Base-by-base conservation (phyloP, 768 basidiomycete genomes). In the Antrodiella citrinella region DNA sequence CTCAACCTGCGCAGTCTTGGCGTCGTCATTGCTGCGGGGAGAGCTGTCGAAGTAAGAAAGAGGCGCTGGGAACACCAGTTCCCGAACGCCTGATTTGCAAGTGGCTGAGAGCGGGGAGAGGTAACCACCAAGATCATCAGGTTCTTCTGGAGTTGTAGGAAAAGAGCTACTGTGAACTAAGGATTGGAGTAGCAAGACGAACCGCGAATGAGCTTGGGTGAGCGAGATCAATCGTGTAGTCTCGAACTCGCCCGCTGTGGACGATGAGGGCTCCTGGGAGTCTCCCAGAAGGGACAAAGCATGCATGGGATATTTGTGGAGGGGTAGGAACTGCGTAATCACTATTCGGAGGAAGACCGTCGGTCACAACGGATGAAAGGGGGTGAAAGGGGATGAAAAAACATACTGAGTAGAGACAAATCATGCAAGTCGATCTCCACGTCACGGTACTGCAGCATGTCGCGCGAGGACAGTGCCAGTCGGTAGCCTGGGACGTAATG, bases 11-110 rank as follows among this genome's bases (percentile, higher is more conserved):
- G 18, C 23, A 51, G 40, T 15, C 45, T 42, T 45, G n/a, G 44
- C 13, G 20, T 47, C 18, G 40, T 20, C 20, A n/a, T 1, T 30
- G 22, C 21, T 48, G 51, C 12, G 48, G 46, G 13, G 23, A 12
- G 45, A 52, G 3, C 18, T 39, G 7, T 56, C 50, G 20, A 63
- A 54, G 53, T 76, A 79, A 12, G 82, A 82, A 3, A 91, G 70
- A 0, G 88, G 88, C 4, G 84, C 77, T 20, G 88, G 88, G 63
- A 90, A 89, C 7, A 74, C 78, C 50, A 91, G 74, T 54, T 86
- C 80, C 43, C 81, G 70, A 35, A 70, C 62, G 35, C 53, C 63
- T 15, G 30, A 35, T 15, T 35, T 15, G 15, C 41, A 18, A 9
- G 15, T 10, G 9, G 5, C 41, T 51, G 64, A 61, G 10, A 52